These are phyloP conservation scores for button mushroom (Agaricus bisporus) DNA, from an alignment of 768 basidiomycete genomes.

Conservation along the genomic window DNA sequence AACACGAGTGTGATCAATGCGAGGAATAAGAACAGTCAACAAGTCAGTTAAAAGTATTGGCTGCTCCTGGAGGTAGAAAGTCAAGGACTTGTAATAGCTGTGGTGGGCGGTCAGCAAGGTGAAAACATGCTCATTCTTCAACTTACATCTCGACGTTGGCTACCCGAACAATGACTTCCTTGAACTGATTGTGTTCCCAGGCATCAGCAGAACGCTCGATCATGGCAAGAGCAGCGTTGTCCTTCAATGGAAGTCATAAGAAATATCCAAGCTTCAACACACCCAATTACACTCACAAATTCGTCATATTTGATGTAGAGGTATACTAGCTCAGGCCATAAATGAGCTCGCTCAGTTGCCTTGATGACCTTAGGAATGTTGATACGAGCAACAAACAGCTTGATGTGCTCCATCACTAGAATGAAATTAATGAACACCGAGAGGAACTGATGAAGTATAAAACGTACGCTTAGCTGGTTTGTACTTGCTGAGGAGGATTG, in stretches of 20 bases:
- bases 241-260: constrained; percentile 33
- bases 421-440: constrained; percentile 8
- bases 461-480: constrained; percentile 82
- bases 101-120: constrained; percentile 9
- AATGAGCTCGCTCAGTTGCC: constrained; percentile 91
- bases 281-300: constrained; percentile 46
- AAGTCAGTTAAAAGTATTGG: constrained; percentile 92
- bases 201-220: constrained; percentile 97
- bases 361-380: constrained; percentile 99
- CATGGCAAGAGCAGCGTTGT: constrained; percentile 97
- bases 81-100: constrained; percentile 92
- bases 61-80: constrained; percentile 92
- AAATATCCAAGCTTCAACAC: neutral
- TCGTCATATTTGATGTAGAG: constrained; percentile 98
- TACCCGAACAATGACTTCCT: constrained; percentile 93
- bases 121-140: neutral
- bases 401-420: constrained; percentile 96
- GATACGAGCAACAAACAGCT: constrained; percentile 91
- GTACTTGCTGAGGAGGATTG: constrained; percentile 92
- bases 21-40: constrained; percentile 84
- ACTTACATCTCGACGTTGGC: constrained; percentile 95
- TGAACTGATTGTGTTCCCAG: constrained; percentile 99
- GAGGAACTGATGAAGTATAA: neutral
- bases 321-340: constrained; percentile 99
- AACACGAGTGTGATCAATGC: constrained; percentile 93